Base-by-base conservation (phyloP, 2,329 filamentous ascomycete genomes). In the Colletotrichum plurivorum region DNA sequence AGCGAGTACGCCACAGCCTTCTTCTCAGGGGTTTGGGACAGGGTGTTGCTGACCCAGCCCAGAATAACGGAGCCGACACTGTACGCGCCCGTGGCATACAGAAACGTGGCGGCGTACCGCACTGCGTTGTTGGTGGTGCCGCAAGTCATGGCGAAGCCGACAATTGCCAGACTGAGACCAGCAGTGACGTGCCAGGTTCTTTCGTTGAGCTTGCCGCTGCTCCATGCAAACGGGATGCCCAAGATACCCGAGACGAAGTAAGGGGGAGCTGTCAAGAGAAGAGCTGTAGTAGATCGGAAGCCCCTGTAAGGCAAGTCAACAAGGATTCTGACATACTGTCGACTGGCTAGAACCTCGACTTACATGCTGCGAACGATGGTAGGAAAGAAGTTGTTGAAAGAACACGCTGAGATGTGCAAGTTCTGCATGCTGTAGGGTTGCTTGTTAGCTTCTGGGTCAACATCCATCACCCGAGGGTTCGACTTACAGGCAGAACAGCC, bases 21-120 rank as follows among this genome's bases (percentile, higher is more conserved):
- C 80, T 94, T 94, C 4, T 92, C 89, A 0, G 92, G 90, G 4
- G 93, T 92, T n/a, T 92, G 86, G 1, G 92, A 92, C 59, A 95
- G 85, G 1, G 90, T 92, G 76, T 92, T 93, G 54, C 87, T 89
- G 71, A 95, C 94, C 93, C 93, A 96, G 2, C 90, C 87, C 4
- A 93, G 82, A 1, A 69, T 48, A 9, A 53, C 36, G 36, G 53
- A 57, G 39, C 60, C 64, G 13, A 68, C 51, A 16, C 54, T 59
- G 59, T 69, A 69, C 12, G 58, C 54, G 5, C 64, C 64, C 2
- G 59, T 68, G 10, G 59, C 54, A 20, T 68, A 71, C 7, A 65
- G 39, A 22, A 46, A 70, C 72, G 56, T 63, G 76, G 68, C 53
- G 8, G 58, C 43, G 27, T 70, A 70, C 6, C 68, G 58, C 9